Evolutionary conservation across 1,284 basidiomycete genomes (phyloP).

Genomic region (Flammula alnicola): DNA sequence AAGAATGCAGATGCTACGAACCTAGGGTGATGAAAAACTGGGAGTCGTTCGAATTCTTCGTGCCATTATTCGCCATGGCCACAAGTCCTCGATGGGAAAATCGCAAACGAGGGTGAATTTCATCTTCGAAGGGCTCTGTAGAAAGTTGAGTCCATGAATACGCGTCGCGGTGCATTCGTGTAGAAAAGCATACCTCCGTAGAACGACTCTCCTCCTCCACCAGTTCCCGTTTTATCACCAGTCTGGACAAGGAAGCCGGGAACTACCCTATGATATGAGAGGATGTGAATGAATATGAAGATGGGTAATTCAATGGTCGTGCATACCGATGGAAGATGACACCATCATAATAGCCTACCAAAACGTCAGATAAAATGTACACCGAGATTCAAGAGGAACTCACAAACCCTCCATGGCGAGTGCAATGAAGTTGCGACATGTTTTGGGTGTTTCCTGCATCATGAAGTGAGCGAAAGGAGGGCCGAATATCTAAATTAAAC

Average conservation of each 20-base stretch:
- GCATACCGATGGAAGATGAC: slow-evolving; percentile 88
- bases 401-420: slow-evolving; percentile 87
- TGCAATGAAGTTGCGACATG: slow-evolving; percentile 92
- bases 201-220: slow-evolving; percentile 89
- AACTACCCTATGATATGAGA: slow-evolving; percentile 58
- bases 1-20: slow-evolving; percentile 31
- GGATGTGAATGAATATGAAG: not conserved
- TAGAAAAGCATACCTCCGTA: slow-evolving; percentile 72
- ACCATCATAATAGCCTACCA: slow-evolving; percentile 91
- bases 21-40: slow-evolving; percentile 93
- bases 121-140: slow-evolving; percentile 87
- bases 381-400: slow-evolving; percentile 22
- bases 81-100: slow-evolving; percentile 88
- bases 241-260: slow-evolving; percentile 93
- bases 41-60: slow-evolving; percentile 83
- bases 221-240: slow-evolving; percentile 93
- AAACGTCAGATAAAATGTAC: slow-evolving; percentile 10
- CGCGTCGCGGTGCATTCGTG: too few relatives aligned
- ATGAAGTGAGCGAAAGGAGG: not conserved
- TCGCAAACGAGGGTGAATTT: slow-evolving; percentile 89
- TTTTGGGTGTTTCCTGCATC: slow-evolving; percentile 92
- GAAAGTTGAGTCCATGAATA: slow-evolving; percentile 2
- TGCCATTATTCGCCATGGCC: slow-evolving; percentile 92
- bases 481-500: not conserved
- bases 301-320: not conserved